Percentiles rank a stretch among this genome's conserved stretches.
phyloP scores from a whole-genome alignment of 768 basidiomycete genomes.

The Naganishia onofrii region DNA sequence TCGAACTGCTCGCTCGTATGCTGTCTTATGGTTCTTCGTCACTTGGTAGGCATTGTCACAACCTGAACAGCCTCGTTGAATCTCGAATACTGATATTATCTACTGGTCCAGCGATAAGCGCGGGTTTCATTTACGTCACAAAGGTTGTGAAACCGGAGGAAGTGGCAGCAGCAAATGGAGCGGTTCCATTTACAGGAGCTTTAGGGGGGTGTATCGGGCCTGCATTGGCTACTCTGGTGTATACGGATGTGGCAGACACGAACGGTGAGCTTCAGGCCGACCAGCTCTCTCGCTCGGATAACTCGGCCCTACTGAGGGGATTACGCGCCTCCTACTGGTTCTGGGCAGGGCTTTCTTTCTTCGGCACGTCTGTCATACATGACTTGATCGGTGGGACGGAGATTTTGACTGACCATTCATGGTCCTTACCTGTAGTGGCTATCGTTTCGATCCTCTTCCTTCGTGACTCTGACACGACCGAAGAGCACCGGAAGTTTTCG shows the following conservation, averaged over 20 bases:
- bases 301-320: neutral
- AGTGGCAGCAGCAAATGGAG: neutral
- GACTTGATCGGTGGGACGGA: neutral
- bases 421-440: neutral
- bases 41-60: neutral
- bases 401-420: too few species aligned
- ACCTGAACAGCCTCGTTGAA: neutral
- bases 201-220: neutral
- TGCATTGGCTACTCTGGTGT: neutral
- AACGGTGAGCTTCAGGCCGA: neutral
- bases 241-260: neutral
- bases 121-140: neutral
- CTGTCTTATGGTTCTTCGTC: neutral
- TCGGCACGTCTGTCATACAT: neutral
- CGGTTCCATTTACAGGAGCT: neutral
- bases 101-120: neutral
- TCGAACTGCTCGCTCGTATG: neutral
- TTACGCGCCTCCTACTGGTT: slow-evolving; percentile 9
- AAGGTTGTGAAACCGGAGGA: neutral
- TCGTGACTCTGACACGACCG: neutral
- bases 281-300: neutral
- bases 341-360: slow-evolving; percentile 7
- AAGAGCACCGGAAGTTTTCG: neutral
- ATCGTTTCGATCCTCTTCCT: neutral
- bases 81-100: neutral